Evolutionary conservation across 306 rosid species (phyloP).

Genomic region (Carpinus fangiana): DNA sequence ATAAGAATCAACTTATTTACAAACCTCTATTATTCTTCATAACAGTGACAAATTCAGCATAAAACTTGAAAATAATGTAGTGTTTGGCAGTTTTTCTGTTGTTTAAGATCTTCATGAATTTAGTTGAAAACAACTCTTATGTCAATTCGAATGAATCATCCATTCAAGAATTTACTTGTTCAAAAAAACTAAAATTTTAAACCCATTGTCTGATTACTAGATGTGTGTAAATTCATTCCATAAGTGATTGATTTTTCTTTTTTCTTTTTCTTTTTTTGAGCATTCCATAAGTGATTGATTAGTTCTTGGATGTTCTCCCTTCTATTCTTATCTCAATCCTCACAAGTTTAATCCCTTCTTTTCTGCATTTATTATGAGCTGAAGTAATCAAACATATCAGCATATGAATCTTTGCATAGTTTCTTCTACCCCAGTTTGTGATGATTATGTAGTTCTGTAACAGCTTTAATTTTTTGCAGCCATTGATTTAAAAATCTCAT

Average conservation of each 20-base stretch:
- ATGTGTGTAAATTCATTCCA: background rate
- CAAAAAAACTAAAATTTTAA: background rate
- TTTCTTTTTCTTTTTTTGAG: too few relatives aligned
- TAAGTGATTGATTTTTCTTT: background rate
- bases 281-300: background rate
- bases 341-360: too few relatives aligned
- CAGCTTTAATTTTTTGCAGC: background rate
- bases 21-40: background rate
- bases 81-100: background rate
- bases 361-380: background rate
- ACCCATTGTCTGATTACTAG: background rate
- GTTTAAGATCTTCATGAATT: background rate
- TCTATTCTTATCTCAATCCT: background rate
- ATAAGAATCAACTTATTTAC: background rate
- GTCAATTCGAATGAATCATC: too few relatives aligned
- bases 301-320: background rate
- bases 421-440: too few relatives aligned
- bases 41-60: background rate
- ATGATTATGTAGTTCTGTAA: too few relatives aligned
- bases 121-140: too few relatives aligned
- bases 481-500: background rate
- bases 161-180: background rate
- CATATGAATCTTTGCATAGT: too few relatives aligned
- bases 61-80: background rate
- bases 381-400: background rate